Base-by-base conservation (phyloP, 352 stramenopile genomes). In the Pythium chondricola region DNA sequence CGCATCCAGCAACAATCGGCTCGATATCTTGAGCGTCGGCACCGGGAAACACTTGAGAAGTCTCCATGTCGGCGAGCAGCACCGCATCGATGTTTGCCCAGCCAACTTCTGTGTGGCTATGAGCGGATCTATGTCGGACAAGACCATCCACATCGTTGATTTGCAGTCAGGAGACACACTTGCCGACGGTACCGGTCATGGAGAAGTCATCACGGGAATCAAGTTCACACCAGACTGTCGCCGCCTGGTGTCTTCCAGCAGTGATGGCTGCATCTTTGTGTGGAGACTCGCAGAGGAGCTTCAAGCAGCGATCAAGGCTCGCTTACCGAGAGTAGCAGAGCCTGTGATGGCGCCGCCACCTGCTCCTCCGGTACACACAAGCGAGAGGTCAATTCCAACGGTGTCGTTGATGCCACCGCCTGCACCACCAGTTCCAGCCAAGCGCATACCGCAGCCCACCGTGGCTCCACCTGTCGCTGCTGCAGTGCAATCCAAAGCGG, bases 141-240 rank as follows among this genome's bases (percentile, higher is more conserved):
- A 87, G 58, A 85, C 58, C 16, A 89, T 97, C 35, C 67, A 86
- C n/a, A 36, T 97, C 1, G 59, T 95, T 2, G 86, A 97, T 38
- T 66, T 96, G 18, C 65, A 69, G 11, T 84, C 66, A 7, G 85
- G 88, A 6, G 74, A 93, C 32, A 82, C 77, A 0, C 48, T 93
- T 27, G 85, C 83, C 2, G 82, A 85, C 29, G 82, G 74, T 11
- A 74, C 75, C 8, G 88, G 85, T 0, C 88, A 97, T 40, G 83
- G 85, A 8, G 85, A 96, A 61, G 69, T 63, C 18, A 73, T 96
- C 36, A 96, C 85, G 2, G 71, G 71, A 2, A 41, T 95, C 41
- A 67, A 81, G 43, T 97, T 97, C 33, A 95, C 77, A 2, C 70
- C 75, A 9, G 88, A 97, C 49, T 94, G 89, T 29, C 71, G 81